Conservation (phyloP, 345 rosid genomes). For the Brassica nigra region DNA sequence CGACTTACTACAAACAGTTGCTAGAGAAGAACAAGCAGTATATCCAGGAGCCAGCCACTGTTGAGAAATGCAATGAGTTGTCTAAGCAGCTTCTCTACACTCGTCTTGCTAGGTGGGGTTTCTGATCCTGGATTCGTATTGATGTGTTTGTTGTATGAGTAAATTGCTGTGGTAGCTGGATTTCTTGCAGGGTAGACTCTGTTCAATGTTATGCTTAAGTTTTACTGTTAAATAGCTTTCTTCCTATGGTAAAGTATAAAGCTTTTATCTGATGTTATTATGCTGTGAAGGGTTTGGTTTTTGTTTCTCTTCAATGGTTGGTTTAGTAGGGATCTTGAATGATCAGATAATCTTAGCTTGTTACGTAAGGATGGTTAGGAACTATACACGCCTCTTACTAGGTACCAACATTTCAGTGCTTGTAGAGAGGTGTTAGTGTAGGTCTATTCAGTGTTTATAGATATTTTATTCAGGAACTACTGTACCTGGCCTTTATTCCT, state of each 20-base stretch:
- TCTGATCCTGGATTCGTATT: background rate
- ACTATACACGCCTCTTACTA: background rate
- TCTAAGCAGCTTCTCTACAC: conserved; percentile 85
- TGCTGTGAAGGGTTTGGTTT: conserved; percentile 3
- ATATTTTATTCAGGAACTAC: background rate
- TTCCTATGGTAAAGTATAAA: background rate
- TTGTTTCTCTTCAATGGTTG: background rate
- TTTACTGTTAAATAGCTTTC: background rate
- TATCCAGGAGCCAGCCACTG: conserved; percentile 80
- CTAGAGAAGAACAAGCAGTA: conserved; percentile 76
- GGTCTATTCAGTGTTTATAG: background rate
- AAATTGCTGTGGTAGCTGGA: background rate
- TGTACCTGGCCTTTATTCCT: background rate
- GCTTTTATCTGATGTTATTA: background rate
- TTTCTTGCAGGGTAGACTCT: background rate
- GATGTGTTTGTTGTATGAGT: background rate
- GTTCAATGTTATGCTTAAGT: background rate
- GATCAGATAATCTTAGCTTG: background rate
- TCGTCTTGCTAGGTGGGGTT: conserved; percentile 78
- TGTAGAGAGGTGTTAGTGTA: background rate
- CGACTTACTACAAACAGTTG: conserved; percentile 72
- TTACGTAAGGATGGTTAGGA: background rate
- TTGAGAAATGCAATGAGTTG: conserved; percentile 70
- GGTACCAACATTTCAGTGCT: background rate
- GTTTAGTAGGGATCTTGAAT: background rate